Evolutionary conservation across 306 rosid species (phyloP), one percentile per base, ranked within the genome.

Genomic region (Ammopiptanthus mongolicus): DNA sequence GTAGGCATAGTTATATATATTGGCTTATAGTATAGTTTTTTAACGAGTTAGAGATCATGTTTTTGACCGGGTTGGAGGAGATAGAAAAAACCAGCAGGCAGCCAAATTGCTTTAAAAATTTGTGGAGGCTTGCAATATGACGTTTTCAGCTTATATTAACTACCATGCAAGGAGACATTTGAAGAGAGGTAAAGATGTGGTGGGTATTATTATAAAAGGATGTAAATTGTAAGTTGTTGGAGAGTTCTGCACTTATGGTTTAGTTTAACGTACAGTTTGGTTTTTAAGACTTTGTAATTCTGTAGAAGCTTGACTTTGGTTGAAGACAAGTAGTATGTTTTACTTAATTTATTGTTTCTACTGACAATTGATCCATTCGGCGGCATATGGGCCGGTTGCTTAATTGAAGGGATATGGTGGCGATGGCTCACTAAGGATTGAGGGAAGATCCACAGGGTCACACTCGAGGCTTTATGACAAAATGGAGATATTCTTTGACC

Each of bases 81-180:
- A 41, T 55, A 53, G 25, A 41, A 36, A 50, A 65, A 41, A 25
- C 5, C n/a, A n/a, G n/a, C 51, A 77, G 57, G 71, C 41, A 47
- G 72, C 77, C 77, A 78, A 70, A 12, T 70, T 78, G 82, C 46
- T 66, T 57, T 37, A 17, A 11, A 51, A 60, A 15, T 22, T 21
- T 0, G 34, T 68, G 46, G 33, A 2, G 25, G 10, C 36, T 55
- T 39, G 48, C 48, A 73, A 0, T 31, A 19, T 36, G 58, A 71
- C 29, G 47, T 18, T 61, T 78, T 70, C 76, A 48, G 69, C 34
- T 75, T 25, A 8, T 50, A 37, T 56, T 21, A n/a, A 37, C 6
- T 58, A 8, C 55, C 21, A 66, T 75, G 41, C 25, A 23, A 9
- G 34, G 68, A 4, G 17, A 58, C 31, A n/a, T 46, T 48, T 14